Evolutionary conservation across 129 eudicot species (phyloP).

Genomic region (Tagetes erecta): DNA sequence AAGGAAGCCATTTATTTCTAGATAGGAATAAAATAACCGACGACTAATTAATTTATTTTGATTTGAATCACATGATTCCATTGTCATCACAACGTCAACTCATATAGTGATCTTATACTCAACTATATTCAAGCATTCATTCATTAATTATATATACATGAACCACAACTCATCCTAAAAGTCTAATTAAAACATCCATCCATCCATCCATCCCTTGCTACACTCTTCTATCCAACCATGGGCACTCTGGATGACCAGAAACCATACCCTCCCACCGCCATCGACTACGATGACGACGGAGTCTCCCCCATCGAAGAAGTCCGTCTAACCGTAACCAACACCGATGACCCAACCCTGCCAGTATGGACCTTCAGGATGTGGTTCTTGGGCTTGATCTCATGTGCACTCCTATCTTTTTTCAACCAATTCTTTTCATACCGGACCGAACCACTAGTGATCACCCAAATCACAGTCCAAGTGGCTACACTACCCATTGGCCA

Average conservation of each 20-base stretch:
- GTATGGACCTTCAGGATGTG: slow-evolving; percentile 98
- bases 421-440: slow-evolving; percentile 91
- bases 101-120: too few relatives aligned
- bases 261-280: slow-evolving; percentile 8
- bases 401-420: slow-evolving; percentile 70
- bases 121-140: too few relatives aligned
- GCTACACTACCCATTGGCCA: slow-evolving; percentile 76
- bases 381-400: slow-evolving; percentile 75
- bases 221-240: not conserved
- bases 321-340: slow-evolving; percentile 70
- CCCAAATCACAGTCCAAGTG: slow-evolving; percentile 47
- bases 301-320: slow-evolving; percentile 85
- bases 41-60: too few relatives aligned
- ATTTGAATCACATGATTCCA: too few relatives aligned
- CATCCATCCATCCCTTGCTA: too few relatives aligned
- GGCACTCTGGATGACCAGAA: not conserved
- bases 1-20: too few relatives aligned
- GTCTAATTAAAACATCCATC: too few relatives aligned
- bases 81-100: too few relatives aligned
- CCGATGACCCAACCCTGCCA: slow-evolving; percentile 83
- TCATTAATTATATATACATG: too few relatives aligned
- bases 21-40: too few relatives aligned
- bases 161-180: too few relatives aligned
- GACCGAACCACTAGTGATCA: slow-evolving; percentile 69
- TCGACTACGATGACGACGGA: slow-evolving; percentile 39